A percentile compares a stretch with the other conserved stretches of the same genome.
These are phyloP conservation scores for Russula olivacea DNA, from an alignment of 768 basidiomycete species.

Conservation along the genomic window DNA sequence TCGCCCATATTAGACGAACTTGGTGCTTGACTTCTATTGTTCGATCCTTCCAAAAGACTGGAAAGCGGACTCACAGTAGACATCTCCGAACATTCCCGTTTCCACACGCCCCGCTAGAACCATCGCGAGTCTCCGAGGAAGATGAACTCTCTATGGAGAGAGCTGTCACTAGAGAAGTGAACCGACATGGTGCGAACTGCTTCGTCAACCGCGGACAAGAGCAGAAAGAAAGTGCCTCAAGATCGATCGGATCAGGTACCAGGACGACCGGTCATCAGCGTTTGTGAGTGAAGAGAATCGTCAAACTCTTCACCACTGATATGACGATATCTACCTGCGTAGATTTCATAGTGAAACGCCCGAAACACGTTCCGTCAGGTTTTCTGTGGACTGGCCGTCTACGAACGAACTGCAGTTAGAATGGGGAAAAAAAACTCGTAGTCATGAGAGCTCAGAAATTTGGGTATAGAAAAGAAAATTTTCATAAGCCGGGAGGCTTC, in stretches of 20 bases:
- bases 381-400: not conserved
- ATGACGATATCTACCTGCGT: not conserved
- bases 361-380: not conserved
- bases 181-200: not conserved
- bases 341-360: not conserved
- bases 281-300: not conserved
- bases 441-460: conserved; percentile 65
- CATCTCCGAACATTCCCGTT: not conserved
- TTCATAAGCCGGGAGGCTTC: conserved; percentile 69
- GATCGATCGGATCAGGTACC: not conserved
- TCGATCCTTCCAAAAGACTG: conserved; percentile 46
- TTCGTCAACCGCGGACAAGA: not conserved
- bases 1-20: conserved; percentile 49
- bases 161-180: too few species aligned
- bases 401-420: not conserved
- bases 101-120: not conserved
- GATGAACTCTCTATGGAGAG: too few species aligned
- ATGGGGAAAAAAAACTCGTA: not conserved
- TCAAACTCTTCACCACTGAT: not conserved
- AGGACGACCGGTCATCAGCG: too few species aligned
- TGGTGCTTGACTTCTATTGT: conserved; percentile 91
- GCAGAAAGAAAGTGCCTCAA: not conserved
- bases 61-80: conserved; percentile 34
- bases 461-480: conserved; percentile 68
- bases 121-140: too few species aligned